A percentile compares a stretch with the other conserved stretches of the same genome.
Evolutionary conservation across 768 basidiomycete species (phyloP).

Genomic region (Mycena maculata): DNA sequence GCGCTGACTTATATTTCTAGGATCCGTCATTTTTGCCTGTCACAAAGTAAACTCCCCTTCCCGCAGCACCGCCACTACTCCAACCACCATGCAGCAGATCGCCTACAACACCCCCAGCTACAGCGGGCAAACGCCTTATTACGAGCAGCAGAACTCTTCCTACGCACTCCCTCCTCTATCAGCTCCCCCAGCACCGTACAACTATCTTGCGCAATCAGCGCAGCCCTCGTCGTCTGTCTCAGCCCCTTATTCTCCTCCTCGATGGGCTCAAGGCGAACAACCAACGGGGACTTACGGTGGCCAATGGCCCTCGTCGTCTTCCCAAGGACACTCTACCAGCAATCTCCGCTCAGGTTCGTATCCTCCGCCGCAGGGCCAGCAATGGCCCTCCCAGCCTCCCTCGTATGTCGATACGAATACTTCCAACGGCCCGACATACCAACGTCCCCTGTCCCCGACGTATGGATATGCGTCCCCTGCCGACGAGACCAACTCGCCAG

Average conservation of each 20-base stretch:
- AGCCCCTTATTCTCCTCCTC: constrained; percentile 53
- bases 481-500: constrained; percentile 42
- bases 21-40: constrained; percentile 79
- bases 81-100: constrained; percentile 59
- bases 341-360: constrained; percentile 47
- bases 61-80: constrained; percentile 53
- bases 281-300: constrained; percentile 38
- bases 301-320: constrained; percentile 45
- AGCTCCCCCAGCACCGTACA: constrained; percentile 44
- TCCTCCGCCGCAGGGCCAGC: constrained; percentile 48
- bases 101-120: constrained; percentile 54
- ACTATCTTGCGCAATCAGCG: constrained; percentile 47
- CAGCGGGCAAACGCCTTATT: constrained; percentile 54
- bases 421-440: constrained; percentile 27
- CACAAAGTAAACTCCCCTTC: constrained; percentile 68
- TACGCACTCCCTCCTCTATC: constrained; percentile 58
- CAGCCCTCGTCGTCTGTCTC: constrained; percentile 43
- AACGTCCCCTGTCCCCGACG: constrained; percentile 51
- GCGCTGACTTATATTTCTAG: constrained; percentile 55
- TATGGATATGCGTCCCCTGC: constrained; percentile 51
- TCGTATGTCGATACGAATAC: constrained; percentile 38
- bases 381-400: constrained; percentile 58
- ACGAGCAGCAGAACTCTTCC: constrained; percentile 48
- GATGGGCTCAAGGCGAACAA: constrained; percentile 51
- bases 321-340: constrained; percentile 38